Percentiles rank a stretch among this genome's conserved stretches.
Evolutionary conservation across 257 asterid species (phyloP).

Genomic region (Solanum pinnatisectum): DNA sequence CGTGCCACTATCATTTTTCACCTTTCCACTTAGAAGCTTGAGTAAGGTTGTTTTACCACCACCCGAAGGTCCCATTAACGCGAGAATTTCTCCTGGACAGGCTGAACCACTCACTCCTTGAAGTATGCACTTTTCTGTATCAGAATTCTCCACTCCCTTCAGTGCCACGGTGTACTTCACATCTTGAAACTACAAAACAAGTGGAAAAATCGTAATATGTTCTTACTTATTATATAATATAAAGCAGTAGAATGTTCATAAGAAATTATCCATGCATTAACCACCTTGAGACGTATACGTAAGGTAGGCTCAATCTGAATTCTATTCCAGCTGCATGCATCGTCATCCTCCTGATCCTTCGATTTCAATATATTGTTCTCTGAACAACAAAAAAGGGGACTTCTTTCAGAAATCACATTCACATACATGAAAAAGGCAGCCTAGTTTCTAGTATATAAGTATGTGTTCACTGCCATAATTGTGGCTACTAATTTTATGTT

Average conservation of each 20-base stretch:
- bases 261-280: neutral
- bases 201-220: neutral
- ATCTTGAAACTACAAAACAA: conserved; percentile 28
- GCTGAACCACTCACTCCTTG: conserved; percentile 34
- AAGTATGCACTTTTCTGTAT: conserved; percentile 17
- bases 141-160: conserved; percentile 7
- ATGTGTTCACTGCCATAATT: neutral
- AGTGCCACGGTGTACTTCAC: conserved; percentile 16
- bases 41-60: conserved; percentile 38
- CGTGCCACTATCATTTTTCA: conserved; percentile 17
- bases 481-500: neutral
- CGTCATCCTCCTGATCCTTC: conserved; percentile 9
- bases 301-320: conserved; percentile 24
- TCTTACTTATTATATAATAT: neutral
- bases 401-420: neutral
- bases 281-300: conserved; percentile 32
- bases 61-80: conserved; percentile 42
- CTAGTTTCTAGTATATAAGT: neutral
- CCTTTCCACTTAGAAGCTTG: conserved; percentile 28
- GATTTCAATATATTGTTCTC: neutral
- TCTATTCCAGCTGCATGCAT: conserved; percentile 12
- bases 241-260: neutral
- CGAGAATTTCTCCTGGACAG: conserved; percentile 34
- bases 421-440: neutral
- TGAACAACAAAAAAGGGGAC: neutral